Evolutionary conservation across 805 yeast species (phyloP).

Genomic region (Nakazawaea laoshanensis): DNA sequence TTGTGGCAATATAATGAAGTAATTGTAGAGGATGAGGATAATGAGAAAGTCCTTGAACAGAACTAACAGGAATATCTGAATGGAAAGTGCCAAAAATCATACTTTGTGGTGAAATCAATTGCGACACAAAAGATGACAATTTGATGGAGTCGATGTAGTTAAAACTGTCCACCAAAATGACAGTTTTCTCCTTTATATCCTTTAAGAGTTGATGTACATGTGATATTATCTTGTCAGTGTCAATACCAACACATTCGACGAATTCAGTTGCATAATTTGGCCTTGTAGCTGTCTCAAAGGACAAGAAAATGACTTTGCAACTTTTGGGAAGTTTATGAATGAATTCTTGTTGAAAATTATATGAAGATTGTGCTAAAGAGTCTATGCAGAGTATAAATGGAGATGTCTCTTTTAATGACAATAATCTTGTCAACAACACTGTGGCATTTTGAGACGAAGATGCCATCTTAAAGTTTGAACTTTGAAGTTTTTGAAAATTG

Average conservation of each 20-base stretch:
- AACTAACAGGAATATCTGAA: conserved; percentile 19
- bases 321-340: conserved; percentile 26
- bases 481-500: no score
- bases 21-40: conserved; percentile 48
- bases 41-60: conserved; percentile 17
- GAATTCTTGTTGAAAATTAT: conserved; percentile 50
- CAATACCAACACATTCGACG: conserved; percentile 31
- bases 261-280: conserved; percentile 44
- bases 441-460: conserved; percentile 16
- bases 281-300: conserved; percentile 55
- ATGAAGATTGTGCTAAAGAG: conserved; percentile 60
- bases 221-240: conserved; percentile 11
- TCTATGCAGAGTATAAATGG: conserved; percentile 70
- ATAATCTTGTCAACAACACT: conserved; percentile 59
- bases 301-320: conserved; percentile 40
- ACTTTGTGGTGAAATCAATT: conserved; percentile 27
- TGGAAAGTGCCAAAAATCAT: conserved; percentile 30
- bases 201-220: background rate
- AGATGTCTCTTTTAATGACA: conserved; percentile 62
- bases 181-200: no score
- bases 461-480: no score
- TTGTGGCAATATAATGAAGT: conserved; percentile 65
- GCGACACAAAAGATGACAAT: conserved; percentile 41
- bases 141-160: conserved; percentile 42
- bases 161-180: conserved; percentile 60